Conservation (phyloP, 441 rosid species). For the Mallotus repandus region DNA sequence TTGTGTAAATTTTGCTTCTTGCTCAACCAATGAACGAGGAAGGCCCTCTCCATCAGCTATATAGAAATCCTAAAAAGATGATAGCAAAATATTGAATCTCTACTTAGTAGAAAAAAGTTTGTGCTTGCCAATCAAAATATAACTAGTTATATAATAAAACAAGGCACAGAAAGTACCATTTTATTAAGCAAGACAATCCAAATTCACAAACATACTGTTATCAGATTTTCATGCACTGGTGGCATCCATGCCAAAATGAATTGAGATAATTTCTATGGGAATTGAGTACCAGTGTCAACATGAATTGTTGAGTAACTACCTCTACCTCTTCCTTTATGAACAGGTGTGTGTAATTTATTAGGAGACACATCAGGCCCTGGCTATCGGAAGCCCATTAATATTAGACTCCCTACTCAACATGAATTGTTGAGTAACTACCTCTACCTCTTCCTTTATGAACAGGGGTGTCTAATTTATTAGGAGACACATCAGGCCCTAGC, state of each 20-base stretch:
- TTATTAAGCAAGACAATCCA: not conserved
- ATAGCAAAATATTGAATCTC: not conserved
- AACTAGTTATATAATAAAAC: not conserved
- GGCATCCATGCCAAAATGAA: not conserved
- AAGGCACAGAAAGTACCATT: not conserved
- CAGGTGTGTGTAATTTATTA: no score
- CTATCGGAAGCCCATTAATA: no score
- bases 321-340: not conserved
- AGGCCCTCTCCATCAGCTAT: slow-evolving; percentile 96
- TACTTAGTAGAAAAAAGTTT: not conserved
- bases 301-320: not conserved
- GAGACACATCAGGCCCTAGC: not conserved
- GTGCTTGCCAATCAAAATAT: not conserved
- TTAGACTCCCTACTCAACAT: not conserved
- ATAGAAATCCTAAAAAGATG: slow-evolving; percentile 70
- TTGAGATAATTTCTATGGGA: not conserved
- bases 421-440: not conserved
- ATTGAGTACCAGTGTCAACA: not conserved
- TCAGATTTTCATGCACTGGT: slow-evolving; percentile 7
- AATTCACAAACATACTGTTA: not conserved
- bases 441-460: not conserved
- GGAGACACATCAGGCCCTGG: no score
- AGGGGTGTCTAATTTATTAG: no score
- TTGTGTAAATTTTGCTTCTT: slow-evolving; percentile 77
- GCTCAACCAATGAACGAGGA: slow-evolving; percentile 79